Evolutionary conservation across 2,329 filamentous ascomycete genomes (phyloP).

Genomic region (Karstenula rhodostoma): DNA sequence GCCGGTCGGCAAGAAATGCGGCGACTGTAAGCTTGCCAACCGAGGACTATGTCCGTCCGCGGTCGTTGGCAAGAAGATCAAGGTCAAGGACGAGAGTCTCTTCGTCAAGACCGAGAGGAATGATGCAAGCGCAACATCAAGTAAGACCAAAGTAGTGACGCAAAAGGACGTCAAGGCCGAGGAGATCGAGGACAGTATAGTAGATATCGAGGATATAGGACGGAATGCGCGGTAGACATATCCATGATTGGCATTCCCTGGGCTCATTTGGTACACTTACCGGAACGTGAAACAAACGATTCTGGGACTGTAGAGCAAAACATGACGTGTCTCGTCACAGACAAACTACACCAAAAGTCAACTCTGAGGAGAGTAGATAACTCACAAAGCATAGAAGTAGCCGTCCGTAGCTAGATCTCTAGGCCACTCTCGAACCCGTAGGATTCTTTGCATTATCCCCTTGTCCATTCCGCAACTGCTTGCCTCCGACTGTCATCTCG

Average conservation of each 20-base stretch:
- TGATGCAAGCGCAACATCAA: slow-evolving; percentile 40
- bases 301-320: too few species aligned
- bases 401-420: too few species aligned
- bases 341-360: too few species aligned
- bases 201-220: slow-evolving; percentile 47
- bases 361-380: too few species aligned
- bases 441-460: too few species aligned
- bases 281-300: too few species aligned
- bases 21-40: slow-evolving; percentile 82
- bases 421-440: too few species aligned
- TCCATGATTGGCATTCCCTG: not conserved
- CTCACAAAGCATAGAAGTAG: too few species aligned
- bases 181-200: slow-evolving; percentile 29
- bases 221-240: slow-evolving; percentile 14
- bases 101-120: slow-evolving; percentile 47
- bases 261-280: too few species aligned
- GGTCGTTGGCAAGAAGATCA: slow-evolving; percentile 59
- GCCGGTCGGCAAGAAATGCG: slow-evolving; percentile 81
- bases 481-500: not conserved
- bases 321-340: too few species aligned
- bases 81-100: slow-evolving; percentile 55
- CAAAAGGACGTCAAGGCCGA: slow-evolving; percentile 37
- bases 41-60: slow-evolving; percentile 73
- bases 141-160: slow-evolving; percentile 23
- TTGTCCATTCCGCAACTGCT: not conserved